Evolutionary conservation across 805 yeast species (phyloP).

Genomic region (Kuraishia hungarica): DNA sequence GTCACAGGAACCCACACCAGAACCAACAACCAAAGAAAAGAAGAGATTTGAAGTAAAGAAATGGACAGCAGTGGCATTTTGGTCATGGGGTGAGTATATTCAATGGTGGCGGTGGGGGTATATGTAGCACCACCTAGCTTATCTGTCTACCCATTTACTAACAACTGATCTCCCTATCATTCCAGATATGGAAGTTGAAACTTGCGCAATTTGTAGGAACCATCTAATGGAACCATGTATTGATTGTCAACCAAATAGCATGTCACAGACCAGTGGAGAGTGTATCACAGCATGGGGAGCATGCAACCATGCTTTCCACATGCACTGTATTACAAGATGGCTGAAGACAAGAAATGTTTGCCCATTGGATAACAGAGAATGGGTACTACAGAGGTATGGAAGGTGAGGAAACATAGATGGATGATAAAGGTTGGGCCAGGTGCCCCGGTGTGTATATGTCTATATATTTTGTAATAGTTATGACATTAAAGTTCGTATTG

Average conservation of each 20-base stretch:
- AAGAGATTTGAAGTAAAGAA: slow-evolving; percentile 88
- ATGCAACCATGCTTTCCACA: slow-evolving; percentile 97
- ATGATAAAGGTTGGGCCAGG: too few relatives aligned
- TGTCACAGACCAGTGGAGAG: slow-evolving; percentile 52
- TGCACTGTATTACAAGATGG: slow-evolving; percentile 96
- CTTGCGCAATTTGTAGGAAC: slow-evolving; percentile 96
- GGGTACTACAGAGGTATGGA: slow-evolving; percentile 36
- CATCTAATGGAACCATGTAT: slow-evolving; percentile 98
- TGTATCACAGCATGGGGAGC: slow-evolving; percentile 97
- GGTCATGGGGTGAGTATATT: slow-evolving; percentile 83
- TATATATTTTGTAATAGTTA: background rate
- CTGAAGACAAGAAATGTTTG: slow-evolving; percentile 90
- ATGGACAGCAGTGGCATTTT: slow-evolving; percentile 99
- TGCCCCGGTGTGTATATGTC: too few relatives aligned
- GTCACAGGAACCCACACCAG: background rate
- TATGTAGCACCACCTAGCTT: too few relatives aligned
- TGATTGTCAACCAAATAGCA: slow-evolving; percentile 85
- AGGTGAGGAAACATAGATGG: background rate
- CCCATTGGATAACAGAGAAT: slow-evolving; percentile 90
- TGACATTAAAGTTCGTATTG: too few relatives aligned
- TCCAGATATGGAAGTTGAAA: slow-evolving; percentile 77
- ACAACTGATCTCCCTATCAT: slow-evolving; percentile 10
- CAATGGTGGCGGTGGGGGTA: too few relatives aligned
- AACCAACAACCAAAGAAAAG: slow-evolving; percentile 24
- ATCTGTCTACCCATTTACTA: too few relatives aligned